Evolutionary conservation across 2,329 filamentous ascomycete species (phyloP), one percentile per base, ranked within the genome.

Genomic region (Myriosclerotinia duriaeana): DNA sequence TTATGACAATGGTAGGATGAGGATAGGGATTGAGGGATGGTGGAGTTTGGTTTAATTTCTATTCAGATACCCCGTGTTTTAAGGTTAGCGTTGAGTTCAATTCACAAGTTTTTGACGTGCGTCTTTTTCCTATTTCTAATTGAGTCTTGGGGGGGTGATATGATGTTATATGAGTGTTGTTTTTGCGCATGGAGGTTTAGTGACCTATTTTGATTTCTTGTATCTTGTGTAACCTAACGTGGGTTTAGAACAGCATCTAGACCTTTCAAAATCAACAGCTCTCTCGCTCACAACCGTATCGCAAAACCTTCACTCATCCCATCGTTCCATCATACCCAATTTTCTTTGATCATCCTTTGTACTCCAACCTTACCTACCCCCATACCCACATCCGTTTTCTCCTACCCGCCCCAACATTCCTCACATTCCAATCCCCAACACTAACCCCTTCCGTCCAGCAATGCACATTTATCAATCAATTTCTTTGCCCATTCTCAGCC

Each of bases 1-100:
- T 69, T 72, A 72, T 72, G 69, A 66, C 66, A 66, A 58, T 59
- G 55, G 38, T 61, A 20, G 44, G 44, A 46, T 46, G 17, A 8
- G 44, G 17, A 46, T 20, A n/a, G 15, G 15, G 15, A 46, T 20
- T 8, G 17, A 8, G 26, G 14, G 46, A 12, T 4, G 6, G 46
- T 40, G 34, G 14, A 60, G 30, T 30, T 58, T 34, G 36, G 40
- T 59, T 38, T 42, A 50, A 50, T 50, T 50, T 3, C 34, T 36
- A 12, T 46, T 64, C 53, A 22, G 40, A 53, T 53, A 54, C 40
- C 64, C 44, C 30, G 53, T n/a, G 50, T 61, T 15, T 26, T 4
- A 60, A 15, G 58, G 44, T 36, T n/a, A 34, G 44, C 30, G 30
- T 11, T 22, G n/a, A n/a, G 58, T 38, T 26, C 26, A 36, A 60